Percentiles rank a stretch among this genome's conserved stretches.
These are phyloP conservation scores for Plasmopara viticola DNA, from an alignment of 352 stramenopile genomes.

Conservation along the genomic window DNA sequence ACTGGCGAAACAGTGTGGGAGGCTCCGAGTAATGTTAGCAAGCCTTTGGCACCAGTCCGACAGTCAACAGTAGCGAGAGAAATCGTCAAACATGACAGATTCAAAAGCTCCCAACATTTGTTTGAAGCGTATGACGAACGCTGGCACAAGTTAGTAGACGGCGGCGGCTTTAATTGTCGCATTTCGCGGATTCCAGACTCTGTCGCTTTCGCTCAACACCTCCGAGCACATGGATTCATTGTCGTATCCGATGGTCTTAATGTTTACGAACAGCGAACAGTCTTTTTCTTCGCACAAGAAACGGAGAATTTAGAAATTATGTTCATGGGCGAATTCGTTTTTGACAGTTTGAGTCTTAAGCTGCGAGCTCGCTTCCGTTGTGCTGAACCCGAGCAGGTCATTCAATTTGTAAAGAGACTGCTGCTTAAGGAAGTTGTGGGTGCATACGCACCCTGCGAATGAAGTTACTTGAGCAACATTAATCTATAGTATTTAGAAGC, in stretches of 20 bases:
- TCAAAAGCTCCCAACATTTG: slow-evolving; percentile 4
- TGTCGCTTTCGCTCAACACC: slow-evolving; percentile 35
- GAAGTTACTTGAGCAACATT: slow-evolving; percentile 14
- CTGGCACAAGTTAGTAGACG: slow-evolving; percentile 46
- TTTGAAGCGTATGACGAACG: slow-evolving; percentile 36
- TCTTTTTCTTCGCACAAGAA: slow-evolving; percentile 47
- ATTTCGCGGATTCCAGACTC: slow-evolving; percentile 44
- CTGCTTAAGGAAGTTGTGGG: slow-evolving; percentile 75
- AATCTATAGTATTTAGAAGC: slow-evolving; percentile 35
- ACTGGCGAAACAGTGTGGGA: slow-evolving; percentile 71
- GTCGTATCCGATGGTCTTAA: slow-evolving; percentile 39
- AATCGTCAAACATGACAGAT: not conserved
- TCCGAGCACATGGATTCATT: slow-evolving; percentile 43
- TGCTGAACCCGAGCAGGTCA: slow-evolving; percentile 42
- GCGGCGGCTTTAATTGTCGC: slow-evolving; percentile 57
- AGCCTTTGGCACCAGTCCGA: not conserved
- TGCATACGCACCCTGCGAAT: slow-evolving; percentile 54
- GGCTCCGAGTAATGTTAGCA: slow-evolving; percentile 16
- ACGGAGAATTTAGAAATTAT: slow-evolving; percentile 14
- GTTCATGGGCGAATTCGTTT: slow-evolving; percentile 63
- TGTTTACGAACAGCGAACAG: slow-evolving; percentile 32
- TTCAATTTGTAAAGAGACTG: slow-evolving; percentile 60
- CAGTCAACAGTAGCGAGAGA: not conserved
- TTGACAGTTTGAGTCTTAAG: slow-evolving; percentile 66
- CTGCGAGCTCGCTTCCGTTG: slow-evolving; percentile 61